A percentile compares a stretch with the other conserved stretches of the same genome.
Conservation (phyloP, 139 green algal genomes). For the Asterochloris sp. region DNA sequence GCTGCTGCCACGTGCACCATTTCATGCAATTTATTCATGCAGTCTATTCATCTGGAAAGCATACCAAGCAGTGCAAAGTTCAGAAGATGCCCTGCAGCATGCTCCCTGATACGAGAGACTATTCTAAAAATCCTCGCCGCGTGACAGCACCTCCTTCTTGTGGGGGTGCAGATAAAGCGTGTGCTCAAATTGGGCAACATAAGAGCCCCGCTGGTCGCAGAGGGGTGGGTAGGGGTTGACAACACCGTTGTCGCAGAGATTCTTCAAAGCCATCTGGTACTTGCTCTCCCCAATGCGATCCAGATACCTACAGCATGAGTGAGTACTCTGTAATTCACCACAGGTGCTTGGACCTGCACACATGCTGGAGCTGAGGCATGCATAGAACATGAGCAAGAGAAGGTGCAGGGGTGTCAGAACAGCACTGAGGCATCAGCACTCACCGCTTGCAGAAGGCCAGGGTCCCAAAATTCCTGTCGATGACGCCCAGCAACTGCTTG, state of each 20-base stretch:
- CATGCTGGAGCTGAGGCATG: not conserved
- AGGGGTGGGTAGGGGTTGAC: conserved; percentile 95
- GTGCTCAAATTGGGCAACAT: conserved; percentile 98
- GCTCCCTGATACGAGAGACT: not conserved
- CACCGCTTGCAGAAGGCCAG: conserved; percentile 93
- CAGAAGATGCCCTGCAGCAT: not conserved
- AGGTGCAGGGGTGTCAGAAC: not conserved
- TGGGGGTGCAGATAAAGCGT: conserved; percentile 94
- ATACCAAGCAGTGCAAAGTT: not conserved
- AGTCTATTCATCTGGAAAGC: not conserved
- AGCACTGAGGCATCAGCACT: not conserved
- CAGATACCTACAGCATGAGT: conserved; percentile 58
- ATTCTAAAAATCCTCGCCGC: conserved; percentile 89
- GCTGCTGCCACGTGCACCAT: not conserved
- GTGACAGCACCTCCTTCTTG: conserved; percentile 93
- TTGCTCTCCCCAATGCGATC: conserved; percentile 96
- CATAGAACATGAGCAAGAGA: not conserved
- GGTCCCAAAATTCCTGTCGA: conserved; percentile 97
- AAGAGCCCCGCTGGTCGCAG: conserved; percentile 88
- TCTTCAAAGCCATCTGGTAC: conserved; percentile 99
- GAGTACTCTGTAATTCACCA: too few relatives aligned
- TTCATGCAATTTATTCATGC: not conserved
- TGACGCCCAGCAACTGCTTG: conserved; percentile 91
- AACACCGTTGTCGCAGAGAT: conserved; percentile 90
- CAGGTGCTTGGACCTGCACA: not conserved